Evolutionary conservation across 306 rosid species (phyloP).

Genomic region (Prunus mira): DNA sequence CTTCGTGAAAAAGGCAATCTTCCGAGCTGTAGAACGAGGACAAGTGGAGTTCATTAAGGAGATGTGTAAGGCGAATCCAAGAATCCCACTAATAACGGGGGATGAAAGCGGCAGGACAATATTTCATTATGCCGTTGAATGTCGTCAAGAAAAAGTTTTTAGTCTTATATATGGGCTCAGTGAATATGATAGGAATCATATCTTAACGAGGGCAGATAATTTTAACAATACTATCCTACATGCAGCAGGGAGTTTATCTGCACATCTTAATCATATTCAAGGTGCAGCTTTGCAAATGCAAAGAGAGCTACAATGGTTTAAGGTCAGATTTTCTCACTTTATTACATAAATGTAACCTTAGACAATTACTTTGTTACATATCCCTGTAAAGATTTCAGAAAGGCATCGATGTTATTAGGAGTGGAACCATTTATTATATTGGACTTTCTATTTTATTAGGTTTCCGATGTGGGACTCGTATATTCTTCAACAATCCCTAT

Average conservation of each 20-base stretch:
- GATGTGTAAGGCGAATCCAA: not conserved
- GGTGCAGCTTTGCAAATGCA: constrained; percentile 17
- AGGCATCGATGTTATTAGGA: no score
- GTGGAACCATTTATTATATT: no score
- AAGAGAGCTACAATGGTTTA: no score
- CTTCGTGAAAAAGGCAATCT: not conserved
- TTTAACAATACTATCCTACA: constrained; percentile 6
- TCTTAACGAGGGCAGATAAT: fast-evolving
- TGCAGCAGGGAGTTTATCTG: not conserved
- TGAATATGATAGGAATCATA: fast-evolving
- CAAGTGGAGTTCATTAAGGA: not conserved
- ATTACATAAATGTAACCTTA: no score
- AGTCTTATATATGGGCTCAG: not conserved
- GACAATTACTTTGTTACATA: no score
- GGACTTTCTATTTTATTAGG: no score
- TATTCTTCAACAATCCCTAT: no score
- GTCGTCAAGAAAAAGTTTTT: constrained; percentile 9
- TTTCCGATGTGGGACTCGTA: no score
- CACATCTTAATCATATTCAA: not conserved
- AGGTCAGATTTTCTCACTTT: no score
- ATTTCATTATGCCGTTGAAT: not conserved
- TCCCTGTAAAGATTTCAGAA: no score
- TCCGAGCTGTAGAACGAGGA: not conserved
- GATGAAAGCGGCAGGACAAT: fast-evolving
- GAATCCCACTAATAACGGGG: fast-evolving